Evolutionary conservation across 129 eudicot genomes (phyloP).

Genomic region (Sambucus nigra): DNA sequence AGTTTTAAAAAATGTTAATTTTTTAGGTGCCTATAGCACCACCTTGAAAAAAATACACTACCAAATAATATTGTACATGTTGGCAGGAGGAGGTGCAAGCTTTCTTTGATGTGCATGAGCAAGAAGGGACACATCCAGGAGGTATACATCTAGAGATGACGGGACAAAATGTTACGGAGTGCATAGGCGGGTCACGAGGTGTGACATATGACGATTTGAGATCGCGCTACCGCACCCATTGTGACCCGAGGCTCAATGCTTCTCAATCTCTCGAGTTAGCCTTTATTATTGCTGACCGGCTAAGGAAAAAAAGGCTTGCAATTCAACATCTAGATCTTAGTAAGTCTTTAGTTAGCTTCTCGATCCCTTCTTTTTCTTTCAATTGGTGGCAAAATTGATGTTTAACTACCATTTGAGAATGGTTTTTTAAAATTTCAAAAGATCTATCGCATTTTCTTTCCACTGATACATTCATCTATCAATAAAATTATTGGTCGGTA

Average conservation of each 20-base stretch:
- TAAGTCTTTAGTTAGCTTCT: constrained; percentile 6
- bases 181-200: constrained; percentile 61
- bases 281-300: constrained; percentile 47
- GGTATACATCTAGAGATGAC: constrained; percentile 70
- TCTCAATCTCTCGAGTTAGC: constrained; percentile 56
- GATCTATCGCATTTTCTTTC: too few species aligned
- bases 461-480: too few species aligned
- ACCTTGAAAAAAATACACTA: too few species aligned
- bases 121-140: constrained; percentile 66
- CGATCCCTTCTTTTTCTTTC: neutral
- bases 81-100: constrained; percentile 65
- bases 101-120: constrained; percentile 74
- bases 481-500: too few species aligned
- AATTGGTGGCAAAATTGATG: constrained; percentile 1
- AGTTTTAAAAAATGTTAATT: too few species aligned
- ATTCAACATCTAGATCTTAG: constrained; percentile 22
- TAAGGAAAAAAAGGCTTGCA: constrained; percentile 49
- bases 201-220: constrained; percentile 55
- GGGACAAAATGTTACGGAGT: constrained; percentile 57
- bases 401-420: too few species aligned
- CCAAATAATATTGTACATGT: too few species aligned
- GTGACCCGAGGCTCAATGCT: constrained; percentile 63
- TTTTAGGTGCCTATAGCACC: too few species aligned
- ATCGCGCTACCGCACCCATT: constrained; percentile 65
- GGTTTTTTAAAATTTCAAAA: too few species aligned